phyloP scores from a whole-genome alignment of 352 stramenopile species.

The Pilasporangium apinafurcum region DNA sequence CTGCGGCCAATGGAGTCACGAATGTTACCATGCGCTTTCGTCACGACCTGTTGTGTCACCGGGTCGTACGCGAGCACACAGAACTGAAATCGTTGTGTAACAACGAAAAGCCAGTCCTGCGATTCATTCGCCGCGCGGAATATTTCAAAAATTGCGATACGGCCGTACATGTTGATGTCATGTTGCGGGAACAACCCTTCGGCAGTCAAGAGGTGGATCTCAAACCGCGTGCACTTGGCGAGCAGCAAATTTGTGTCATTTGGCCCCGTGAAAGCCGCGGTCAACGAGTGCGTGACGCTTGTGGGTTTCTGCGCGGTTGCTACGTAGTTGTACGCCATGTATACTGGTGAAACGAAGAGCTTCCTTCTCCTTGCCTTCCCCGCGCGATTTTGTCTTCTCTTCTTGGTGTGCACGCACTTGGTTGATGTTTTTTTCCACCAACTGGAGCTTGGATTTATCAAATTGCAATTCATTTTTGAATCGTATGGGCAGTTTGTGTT shows the following conservation, averaged over 20 bases:
- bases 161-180: conserved; percentile 82
- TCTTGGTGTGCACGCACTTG: too few species aligned
- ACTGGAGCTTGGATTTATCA: too few species aligned
- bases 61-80: conserved; percentile 84
- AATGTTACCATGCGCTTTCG: conserved; percentile 82
- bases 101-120: conserved; percentile 85
- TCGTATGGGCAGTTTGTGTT: too few species aligned
- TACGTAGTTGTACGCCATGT: conserved; percentile 90
- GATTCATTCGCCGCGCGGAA: conserved; percentile 70
- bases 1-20: conserved; percentile 82
- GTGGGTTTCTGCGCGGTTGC: conserved; percentile 92
- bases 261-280: conserved; percentile 81
- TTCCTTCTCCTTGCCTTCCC: background rate
- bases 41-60: conserved; percentile 63
- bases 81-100: conserved; percentile 89
- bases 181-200: conserved; percentile 84
- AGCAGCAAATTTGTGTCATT: conserved; percentile 89
- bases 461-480: too few species aligned
- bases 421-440: too few species aligned
- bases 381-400: too few species aligned
- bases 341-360: background rate
- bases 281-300: conserved; percentile 90
- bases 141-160: conserved; percentile 84
- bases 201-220: conserved; percentile 82
- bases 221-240: conserved; percentile 84